phyloP scores from a whole-genome alignment of 108 stramenopile species.

The Epipyxis sp. region DNA sequence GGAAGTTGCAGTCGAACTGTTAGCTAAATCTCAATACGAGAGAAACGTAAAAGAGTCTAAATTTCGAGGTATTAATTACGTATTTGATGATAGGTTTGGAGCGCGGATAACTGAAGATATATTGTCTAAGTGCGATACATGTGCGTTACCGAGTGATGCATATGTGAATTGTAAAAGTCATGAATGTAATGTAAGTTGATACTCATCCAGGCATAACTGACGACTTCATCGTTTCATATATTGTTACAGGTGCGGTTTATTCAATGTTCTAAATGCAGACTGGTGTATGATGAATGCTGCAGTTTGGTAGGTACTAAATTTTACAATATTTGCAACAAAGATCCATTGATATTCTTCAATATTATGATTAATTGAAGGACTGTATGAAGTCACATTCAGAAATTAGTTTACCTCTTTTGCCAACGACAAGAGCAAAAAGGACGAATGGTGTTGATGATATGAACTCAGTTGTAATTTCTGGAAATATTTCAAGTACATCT shows the following conservation, averaged over 20 bases:
- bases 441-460: too few species aligned
- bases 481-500: too few species aligned
- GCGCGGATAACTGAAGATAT: constrained; percentile 81
- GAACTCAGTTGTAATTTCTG: too few species aligned
- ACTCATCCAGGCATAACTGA: not conserved
- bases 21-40: not conserved
- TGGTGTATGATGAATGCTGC: constrained; percentile 69
- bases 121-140: constrained; percentile 74
- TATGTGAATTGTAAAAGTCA: constrained; percentile 80
- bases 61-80: constrained; percentile 91
- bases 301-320: constrained; percentile 72
- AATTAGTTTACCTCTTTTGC: too few species aligned
- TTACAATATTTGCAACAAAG: too few species aligned
- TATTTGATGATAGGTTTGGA: constrained; percentile 92
- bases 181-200: constrained; percentile 67
- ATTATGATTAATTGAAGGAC: too few species aligned
- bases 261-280: constrained; percentile 73
- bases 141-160: constrained; percentile 75
- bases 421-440: too few species aligned
- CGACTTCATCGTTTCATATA: not conserved
- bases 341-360: too few species aligned
- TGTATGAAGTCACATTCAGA: too few species aligned
- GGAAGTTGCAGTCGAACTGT: constrained; percentile 45
- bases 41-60: constrained; percentile 38
- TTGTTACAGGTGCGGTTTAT: constrained; percentile 58